These are phyloP conservation scores for Glycine soja DNA, from an alignment of 306 rosid genomes.

Conservation along the genomic window DNA sequence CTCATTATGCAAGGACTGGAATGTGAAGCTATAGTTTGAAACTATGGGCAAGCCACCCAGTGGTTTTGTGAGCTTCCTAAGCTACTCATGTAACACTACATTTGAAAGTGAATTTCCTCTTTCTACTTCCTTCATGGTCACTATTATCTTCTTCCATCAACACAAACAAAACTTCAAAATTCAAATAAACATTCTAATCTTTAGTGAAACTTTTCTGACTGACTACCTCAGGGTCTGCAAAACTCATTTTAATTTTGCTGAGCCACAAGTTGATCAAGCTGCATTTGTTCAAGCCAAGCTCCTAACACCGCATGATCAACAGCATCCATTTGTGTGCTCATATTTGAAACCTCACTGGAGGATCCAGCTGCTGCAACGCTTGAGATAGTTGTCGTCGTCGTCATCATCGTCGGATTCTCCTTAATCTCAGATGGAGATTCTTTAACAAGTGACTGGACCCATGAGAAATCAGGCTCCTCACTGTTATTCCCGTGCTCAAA, in stretches of 20 bases:
- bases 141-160: not conserved
- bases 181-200: not conserved
- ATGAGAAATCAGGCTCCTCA: constrained; percentile 19
- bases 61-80: constrained; percentile 12
- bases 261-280: constrained; percentile 16
- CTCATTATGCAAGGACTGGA: not conserved
- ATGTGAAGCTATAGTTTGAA: constrained; percentile 1
- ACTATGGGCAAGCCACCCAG: constrained; percentile 22
- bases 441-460: constrained; percentile 21
- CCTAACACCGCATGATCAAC: not conserved
- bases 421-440: constrained; percentile 12
- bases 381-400: not conserved
- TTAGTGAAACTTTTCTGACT: not conserved
- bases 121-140: not conserved
- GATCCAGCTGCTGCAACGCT: constrained; percentile 21
- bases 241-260: constrained; percentile 7
- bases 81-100: constrained; percentile 14
- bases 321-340: not conserved
- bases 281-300: constrained; percentile 24
- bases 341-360: constrained; percentile 11
- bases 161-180: not conserved
- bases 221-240: not conserved
- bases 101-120: not conserved
- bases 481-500: not conserved
- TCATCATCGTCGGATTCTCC: not conserved